Conservation (phyloP, 306 rosid species). For the Glycine latifolia region DNA sequence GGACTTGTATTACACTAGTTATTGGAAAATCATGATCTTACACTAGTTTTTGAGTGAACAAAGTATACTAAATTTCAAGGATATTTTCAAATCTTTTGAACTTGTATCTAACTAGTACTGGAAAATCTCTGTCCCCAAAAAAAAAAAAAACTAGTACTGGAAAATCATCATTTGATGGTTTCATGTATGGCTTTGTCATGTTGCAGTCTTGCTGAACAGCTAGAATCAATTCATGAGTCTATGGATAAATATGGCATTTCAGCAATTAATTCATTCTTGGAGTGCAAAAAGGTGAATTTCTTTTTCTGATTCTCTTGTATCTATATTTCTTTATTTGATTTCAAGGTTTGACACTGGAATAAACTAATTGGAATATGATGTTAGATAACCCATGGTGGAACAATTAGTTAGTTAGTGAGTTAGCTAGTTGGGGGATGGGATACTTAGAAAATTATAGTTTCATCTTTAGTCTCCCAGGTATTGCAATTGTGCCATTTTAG, state of each 20-base stretch:
- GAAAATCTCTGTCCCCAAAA: no score
- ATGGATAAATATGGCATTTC: constrained; percentile 67
- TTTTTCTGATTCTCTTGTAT: constrained; percentile 31
- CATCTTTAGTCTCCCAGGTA: background rate
- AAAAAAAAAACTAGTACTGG: no score
- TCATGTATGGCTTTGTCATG: constrained; percentile 44
- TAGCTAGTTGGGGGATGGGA: background rate
- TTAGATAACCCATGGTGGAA: constrained; percentile 2
- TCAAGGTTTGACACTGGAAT: constrained; percentile 23
- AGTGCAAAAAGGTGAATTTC: constrained; percentile 75
- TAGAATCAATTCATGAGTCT: constrained; percentile 78
- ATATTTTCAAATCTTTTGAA: constrained; percentile 39
- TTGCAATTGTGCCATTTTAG: background rate
- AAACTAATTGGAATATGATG: constrained; percentile 27
- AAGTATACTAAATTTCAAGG: constrained; percentile 24
- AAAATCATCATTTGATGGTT: background rate
- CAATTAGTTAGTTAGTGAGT: background rate
- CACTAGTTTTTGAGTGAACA: constrained; percentile 21
- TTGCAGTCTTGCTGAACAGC: constrained; percentile 93
- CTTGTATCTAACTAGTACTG: constrained; percentile 28
- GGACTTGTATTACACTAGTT: constrained; percentile 31
- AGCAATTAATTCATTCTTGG: constrained; percentile 75
- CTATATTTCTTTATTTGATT: constrained; percentile 35
- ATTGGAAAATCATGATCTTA: constrained; percentile 29
- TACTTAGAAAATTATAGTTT: background rate